A percentile compares a stretch with the other conserved stretches of the same genome.
Evolutionary conservation across 805 yeast genomes (phyloP).

Genomic region (Blastobotrys parvus): DNA sequence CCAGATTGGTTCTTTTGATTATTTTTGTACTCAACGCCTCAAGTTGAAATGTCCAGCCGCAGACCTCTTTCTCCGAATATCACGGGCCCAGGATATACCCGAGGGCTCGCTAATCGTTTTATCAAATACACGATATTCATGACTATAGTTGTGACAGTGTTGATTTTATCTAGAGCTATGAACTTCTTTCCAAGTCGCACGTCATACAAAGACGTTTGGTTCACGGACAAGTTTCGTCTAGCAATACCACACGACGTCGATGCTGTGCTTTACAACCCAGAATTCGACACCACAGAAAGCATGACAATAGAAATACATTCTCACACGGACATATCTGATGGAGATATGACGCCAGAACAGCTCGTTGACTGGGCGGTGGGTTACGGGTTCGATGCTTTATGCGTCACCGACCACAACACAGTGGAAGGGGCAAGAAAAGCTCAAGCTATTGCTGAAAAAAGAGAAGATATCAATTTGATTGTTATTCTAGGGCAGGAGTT

Average conservation of each 20-base stretch:
- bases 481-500: slow-evolving; percentile 22
- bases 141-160: no score
- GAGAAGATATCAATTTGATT: slow-evolving; percentile 10
- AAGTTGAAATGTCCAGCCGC: no score
- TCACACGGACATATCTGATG: slow-evolving; percentile 20
- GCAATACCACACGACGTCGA: slow-evolving; percentile 9
- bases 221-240: slow-evolving; percentile 10
- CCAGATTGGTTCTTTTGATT: no score
- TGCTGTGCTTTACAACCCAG: slow-evolving; percentile 12
- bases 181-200: neutral
- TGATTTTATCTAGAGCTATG: neutral
- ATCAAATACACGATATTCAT: no score
- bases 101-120: no score
- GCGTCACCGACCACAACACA: slow-evolving; percentile 21
- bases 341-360: slow-evolving; percentile 16
- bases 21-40: no score
- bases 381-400: slow-evolving; percentile 17
- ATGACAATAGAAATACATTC: slow-evolving; percentile 18
- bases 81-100: no score
- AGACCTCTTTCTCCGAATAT: no score
- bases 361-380: slow-evolving; percentile 21
- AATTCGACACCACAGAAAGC: slow-evolving; percentile 1
- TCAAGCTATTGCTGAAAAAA: slow-evolving; percentile 7
- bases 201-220: slow-evolving; percentile 7
- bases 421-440: slow-evolving; percentile 19